These are phyloP conservation scores for Boletus insuetus DNA, from an alignment of 768 basidiomycete species.

Conservation along the genomic window DNA sequence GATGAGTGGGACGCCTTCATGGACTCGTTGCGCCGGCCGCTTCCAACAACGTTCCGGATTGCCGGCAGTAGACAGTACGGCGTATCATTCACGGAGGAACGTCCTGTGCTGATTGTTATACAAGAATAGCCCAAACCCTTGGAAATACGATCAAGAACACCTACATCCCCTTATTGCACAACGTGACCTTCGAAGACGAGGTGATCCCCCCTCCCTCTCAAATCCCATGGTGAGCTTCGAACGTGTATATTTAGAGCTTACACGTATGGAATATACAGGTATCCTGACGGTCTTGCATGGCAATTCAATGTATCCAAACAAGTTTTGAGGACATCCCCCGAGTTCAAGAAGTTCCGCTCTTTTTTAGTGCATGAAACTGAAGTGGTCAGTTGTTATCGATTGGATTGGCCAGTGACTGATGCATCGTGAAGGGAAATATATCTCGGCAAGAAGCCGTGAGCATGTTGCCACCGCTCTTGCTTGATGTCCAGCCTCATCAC, in stretches of 20 bases:
- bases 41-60: constrained; percentile 94
- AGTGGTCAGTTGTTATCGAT: constrained; percentile 56
- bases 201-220: constrained; percentile 75
- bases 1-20: constrained; percentile 81
- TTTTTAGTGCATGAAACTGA: constrained; percentile 98
- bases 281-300: constrained; percentile 95
- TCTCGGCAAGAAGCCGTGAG: constrained; percentile 97
- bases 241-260: not conserved
- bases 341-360: constrained; percentile 93
- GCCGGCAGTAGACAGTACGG: constrained; percentile 81
- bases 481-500: constrained; percentile 94
- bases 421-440: constrained; percentile 74
- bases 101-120: constrained; percentile 7
- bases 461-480: constrained; percentile 96
- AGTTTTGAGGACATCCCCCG: constrained; percentile 78
- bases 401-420: not conserved
- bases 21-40: constrained; percentile 57
- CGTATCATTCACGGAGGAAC: not conserved
- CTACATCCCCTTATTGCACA: constrained; percentile 74
- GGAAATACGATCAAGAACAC: constrained; percentile 74
- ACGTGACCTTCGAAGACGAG: constrained; percentile 75
- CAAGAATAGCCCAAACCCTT: constrained; percentile 66
- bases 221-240: constrained; percentile 68
- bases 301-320: constrained; percentile 91
- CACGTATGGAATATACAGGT: constrained; percentile 48